Evolutionary conservation across 2,329 filamentous ascomycete genomes (phyloP).

Genomic region (Xylariaceae sp.): DNA sequence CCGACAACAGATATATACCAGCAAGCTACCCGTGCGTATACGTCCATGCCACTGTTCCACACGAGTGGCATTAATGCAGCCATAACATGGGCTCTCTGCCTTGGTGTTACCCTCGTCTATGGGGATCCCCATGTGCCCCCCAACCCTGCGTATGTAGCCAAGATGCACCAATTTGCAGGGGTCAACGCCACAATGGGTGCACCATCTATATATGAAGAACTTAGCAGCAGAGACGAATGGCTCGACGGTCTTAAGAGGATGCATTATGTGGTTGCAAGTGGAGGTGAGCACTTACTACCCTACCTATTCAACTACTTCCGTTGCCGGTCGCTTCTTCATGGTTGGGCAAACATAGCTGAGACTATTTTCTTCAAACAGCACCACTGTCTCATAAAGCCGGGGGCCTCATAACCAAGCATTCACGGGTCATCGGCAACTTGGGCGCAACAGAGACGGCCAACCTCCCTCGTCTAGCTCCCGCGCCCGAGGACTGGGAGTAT

Average conservation of each 20-base stretch:
- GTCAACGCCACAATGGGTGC: slow-evolving; percentile 3
- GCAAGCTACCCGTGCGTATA: slow-evolving; percentile 1
- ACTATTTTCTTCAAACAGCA: background rate
- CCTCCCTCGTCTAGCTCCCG: slow-evolving; percentile 3
- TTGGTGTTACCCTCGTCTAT: slow-evolving; percentile 3
- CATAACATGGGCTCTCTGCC: slow-evolving; percentile 7
- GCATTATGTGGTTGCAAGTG: slow-evolving; percentile 2
- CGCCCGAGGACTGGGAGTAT: slow-evolving; percentile 11
- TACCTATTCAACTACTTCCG: no score
- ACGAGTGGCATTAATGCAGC: slow-evolving; percentile 10
- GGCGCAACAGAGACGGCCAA: slow-evolving; percentile 13
- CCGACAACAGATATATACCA: slow-evolving; percentile 6
- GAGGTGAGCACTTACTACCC: no score
- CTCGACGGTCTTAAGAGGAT: background rate
- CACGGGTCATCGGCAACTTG: slow-evolving; percentile 9
- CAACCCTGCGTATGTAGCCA: slow-evolving; percentile 6
- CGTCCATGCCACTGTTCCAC: slow-evolving; percentile 10
- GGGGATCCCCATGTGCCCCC: slow-evolving; percentile 4
- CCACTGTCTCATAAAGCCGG: slow-evolving; percentile 10
- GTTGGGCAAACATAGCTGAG: no score
- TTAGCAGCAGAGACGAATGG: background rate
- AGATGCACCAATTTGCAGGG: slow-evolving; percentile 2
- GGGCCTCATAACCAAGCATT: background rate
- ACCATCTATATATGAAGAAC: background rate
- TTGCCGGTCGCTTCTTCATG: no score